Evolutionary conservation across 2,329 filamentous ascomycete species (phyloP), one percentile per base, ranked within the genome.

Genomic region (Cryoendolithus antarcticus): DNA sequence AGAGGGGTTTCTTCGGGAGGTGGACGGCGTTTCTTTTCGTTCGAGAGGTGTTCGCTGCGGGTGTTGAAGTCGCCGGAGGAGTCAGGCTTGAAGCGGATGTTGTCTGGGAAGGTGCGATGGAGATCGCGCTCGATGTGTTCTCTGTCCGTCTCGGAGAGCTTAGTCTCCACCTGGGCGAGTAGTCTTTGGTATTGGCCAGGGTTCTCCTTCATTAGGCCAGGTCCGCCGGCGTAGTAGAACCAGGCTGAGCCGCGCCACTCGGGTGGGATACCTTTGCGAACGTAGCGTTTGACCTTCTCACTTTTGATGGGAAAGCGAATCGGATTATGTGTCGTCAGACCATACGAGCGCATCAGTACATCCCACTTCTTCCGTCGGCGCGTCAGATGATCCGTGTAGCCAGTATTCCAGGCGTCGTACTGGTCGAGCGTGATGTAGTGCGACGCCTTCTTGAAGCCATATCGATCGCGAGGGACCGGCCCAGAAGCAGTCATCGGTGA

Each of bases 191-290:
- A 96, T 10, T 89, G 65, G 1, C 84, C 84, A 4, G 77, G 72
- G 50, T 93, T 75, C 53, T 84, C 80, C 37, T 77, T 74, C 43
- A 94, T 60, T 48, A 86, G 81, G 34, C 79, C 77, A 15, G 86
- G 86, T 1, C 89, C 89, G 12, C 86, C 86, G 8, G 86, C 86
- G 57, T 95, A 96, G 64, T 83, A 95, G 60, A 93, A 96, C 89
- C 89, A 96, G 34, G 89, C 89, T 4, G 84, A 82, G n/a, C 89
- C 89, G 53, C 89, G 77, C 77, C 86, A 93, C 48, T 94, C 86
- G 0, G 88, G 85, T 3, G 89, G 89, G 36, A 95, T 89, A 10
- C 89, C 89, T 61, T 95, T 96, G 37, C 88, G 78, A 35, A 94
- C 75, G 56, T 91, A 95, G 11, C 86, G 75, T 62, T 93, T 94